phyloP scores from a whole-genome alignment of 176 grass and related monocot species.

The Zoysia pacifica region DNA sequence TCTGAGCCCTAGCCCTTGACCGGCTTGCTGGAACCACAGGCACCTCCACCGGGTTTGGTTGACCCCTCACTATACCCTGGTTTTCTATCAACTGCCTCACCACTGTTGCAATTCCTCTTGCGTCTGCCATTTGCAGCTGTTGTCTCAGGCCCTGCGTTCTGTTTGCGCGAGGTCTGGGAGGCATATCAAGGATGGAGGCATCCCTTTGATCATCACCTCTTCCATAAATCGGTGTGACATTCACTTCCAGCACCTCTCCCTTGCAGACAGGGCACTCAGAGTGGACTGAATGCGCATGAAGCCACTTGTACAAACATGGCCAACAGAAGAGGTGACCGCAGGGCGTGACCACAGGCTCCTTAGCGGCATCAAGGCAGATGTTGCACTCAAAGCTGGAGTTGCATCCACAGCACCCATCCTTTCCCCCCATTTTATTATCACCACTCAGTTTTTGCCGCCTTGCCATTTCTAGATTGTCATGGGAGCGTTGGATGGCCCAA shows the following conservation, averaged over 20 bases:
- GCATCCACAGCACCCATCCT: slow-evolving; percentile 42
- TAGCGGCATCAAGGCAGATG: slow-evolving; percentile 76
- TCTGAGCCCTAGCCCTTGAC: slow-evolving; percentile 38
- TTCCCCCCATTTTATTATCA: slow-evolving; percentile 39
- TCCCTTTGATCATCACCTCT: slow-evolving; percentile 49
- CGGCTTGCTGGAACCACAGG: slow-evolving; percentile 13
- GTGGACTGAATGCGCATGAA: slow-evolving; percentile 45
- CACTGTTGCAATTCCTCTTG: slow-evolving; percentile 34
- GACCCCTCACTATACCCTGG: slow-evolving; percentile 39
- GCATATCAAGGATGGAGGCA: slow-evolving; percentile 37
- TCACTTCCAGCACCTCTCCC: slow-evolving; percentile 57
- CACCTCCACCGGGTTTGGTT: slow-evolving; percentile 31
- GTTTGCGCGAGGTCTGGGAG: slow-evolving; percentile 60
- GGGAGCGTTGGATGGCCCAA: slow-evolving; percentile 55
- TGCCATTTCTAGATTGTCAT: slow-evolving; percentile 47
- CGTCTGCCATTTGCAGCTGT: slow-evolving; percentile 42
- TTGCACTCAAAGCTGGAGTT: slow-evolving; percentile 76
- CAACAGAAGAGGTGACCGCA: slow-evolving; percentile 96
- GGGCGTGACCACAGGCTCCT: slow-evolving; percentile 73
- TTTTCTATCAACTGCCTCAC: slow-evolving; percentile 47
- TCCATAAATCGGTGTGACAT: slow-evolving; percentile 83
- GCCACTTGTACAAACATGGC: slow-evolving; percentile 83
- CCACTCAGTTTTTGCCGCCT: slow-evolving; percentile 50
- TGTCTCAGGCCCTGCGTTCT: slow-evolving; percentile 61
- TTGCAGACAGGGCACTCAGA: slow-evolving; percentile 90